phyloP scores from a whole-genome alignment of 495 filamentous ascomycete genomes.

The Margaritispora aquatica region DNA sequence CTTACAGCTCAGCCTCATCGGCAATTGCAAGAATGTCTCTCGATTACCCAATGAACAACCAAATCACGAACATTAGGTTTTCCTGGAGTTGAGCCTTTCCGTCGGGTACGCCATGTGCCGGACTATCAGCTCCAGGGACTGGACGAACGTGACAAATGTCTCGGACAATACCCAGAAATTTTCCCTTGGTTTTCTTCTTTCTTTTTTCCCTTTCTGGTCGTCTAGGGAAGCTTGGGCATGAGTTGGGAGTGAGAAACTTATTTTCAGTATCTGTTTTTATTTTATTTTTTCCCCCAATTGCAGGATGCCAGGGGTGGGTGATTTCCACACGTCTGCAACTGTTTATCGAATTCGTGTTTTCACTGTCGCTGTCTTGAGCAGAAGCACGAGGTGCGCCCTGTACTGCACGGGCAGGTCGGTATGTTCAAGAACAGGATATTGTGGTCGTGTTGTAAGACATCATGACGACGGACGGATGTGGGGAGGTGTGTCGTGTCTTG shows the following conservation, averaged over 20 bases:
- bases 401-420: too few species aligned
- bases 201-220: too few species aligned
- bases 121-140: background rate
- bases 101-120: background rate
- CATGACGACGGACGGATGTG: too few species aligned
- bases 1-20: background rate
- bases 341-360: too few species aligned
- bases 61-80: background rate
- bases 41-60: background rate
- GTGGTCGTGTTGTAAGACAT: background rate
- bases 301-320: background rate
- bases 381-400: too few species aligned
- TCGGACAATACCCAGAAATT: background rate
- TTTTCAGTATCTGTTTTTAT: slow-evolving; percentile 3
- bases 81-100: background rate
- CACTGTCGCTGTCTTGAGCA: too few species aligned
- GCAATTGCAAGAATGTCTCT: background rate
- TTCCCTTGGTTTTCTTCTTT: too few species aligned
- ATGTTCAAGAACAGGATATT: background rate
- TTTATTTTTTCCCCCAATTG: too few species aligned
- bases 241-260: slow-evolving; percentile 3
- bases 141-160: background rate
- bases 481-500: too few species aligned
- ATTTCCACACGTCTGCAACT: too few species aligned
- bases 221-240: background rate